Evolutionary conservation across 352 stramenopile species (phyloP).

Genomic region (Globisporangium parvum): DNA sequence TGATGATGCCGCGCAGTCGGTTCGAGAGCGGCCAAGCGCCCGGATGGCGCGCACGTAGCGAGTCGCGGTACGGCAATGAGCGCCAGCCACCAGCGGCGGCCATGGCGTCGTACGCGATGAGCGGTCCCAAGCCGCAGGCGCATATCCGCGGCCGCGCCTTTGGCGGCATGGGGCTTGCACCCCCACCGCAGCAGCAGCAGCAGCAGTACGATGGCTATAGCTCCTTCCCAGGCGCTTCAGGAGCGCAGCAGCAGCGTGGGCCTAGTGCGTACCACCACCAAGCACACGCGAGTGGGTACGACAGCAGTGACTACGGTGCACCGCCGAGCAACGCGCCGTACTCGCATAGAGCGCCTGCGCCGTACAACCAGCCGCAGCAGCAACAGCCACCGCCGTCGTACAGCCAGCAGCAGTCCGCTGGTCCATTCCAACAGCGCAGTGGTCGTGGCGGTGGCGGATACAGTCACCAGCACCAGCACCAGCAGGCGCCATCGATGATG

Average conservation of each 20-base stretch:
- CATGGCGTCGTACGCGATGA: background rate
- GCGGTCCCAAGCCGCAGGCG: conserved; percentile 5
- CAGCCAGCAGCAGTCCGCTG: too few species aligned
- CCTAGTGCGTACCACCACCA: conserved; percentile 5
- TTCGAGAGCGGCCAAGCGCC: background rate
- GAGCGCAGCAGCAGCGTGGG: conserved; percentile 3
- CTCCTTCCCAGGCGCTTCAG: conserved; percentile 8
- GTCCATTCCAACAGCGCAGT: background rate
- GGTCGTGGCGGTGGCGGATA: background rate
- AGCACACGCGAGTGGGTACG: background rate
- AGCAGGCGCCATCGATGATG: conserved; percentile 2
- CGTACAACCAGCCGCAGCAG: background rate
- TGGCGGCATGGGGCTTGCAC: conserved; percentile 3
- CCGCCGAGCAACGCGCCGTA: background rate
- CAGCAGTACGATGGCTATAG: conserved; percentile 8
- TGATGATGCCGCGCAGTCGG: background rate
- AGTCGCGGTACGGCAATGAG: background rate
- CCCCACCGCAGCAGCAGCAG: conserved; percentile 5
- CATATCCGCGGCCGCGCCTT: conserved; percentile 4
- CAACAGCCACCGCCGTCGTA: background rate
- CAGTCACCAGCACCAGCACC: conserved; percentile 17
- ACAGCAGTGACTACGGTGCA: conserved; percentile 1
- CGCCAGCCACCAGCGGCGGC: background rate
- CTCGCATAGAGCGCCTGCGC: background rate
- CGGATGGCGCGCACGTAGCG: background rate